Conservation (phyloP, 306 rosid genomes). For the Dryas drummondii region DNA sequence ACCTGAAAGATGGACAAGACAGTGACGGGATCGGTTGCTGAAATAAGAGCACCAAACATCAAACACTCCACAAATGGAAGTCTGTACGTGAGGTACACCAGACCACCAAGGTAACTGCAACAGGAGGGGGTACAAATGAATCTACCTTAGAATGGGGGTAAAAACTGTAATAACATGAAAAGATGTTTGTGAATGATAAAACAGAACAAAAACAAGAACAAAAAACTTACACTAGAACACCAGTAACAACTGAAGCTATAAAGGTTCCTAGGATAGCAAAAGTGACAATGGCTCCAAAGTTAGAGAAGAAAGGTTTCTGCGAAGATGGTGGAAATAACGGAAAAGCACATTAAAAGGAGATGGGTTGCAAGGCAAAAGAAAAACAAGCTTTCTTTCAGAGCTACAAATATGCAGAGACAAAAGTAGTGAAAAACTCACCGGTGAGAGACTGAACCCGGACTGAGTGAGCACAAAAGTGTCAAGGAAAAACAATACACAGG, state of each 20-base stretch:
- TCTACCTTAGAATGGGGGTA: not conserved
- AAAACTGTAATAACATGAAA: constrained; percentile 21
- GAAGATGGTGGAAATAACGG: constrained; percentile 17
- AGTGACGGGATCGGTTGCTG: constrained; percentile 98
- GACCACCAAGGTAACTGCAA: constrained; percentile 94
- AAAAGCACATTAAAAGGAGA: constrained; percentile 6
- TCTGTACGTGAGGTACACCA: constrained; percentile 76
- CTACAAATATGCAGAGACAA: constrained; percentile 13
- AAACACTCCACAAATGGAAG: constrained; percentile 98
- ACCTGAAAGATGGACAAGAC: constrained; percentile 99
- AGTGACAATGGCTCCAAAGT: constrained; percentile 97
- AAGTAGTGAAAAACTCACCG: constrained; percentile 54
- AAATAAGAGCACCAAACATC: constrained; percentile 98
- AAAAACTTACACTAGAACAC: constrained; percentile 76
- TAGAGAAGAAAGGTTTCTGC: constrained; percentile 97
- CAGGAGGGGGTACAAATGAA: constrained; percentile 26
- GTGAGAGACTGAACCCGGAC: constrained; percentile 96
- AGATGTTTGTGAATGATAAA: not conserved
- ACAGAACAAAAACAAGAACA: not conserved
- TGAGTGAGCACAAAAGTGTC: constrained; percentile 71
- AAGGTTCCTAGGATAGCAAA: constrained; percentile 92
- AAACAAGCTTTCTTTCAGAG: not conserved
- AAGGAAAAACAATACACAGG: constrained; percentile 43
- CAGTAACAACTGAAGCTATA: constrained; percentile 83
- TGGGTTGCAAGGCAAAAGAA: not conserved